A percentile compares a stretch with the other conserved stretches of the same genome.
phyloP scores from a whole-genome alignment of 371 early-diverging fungal genomes.

The Actinomortierella ambigua region DNA sequence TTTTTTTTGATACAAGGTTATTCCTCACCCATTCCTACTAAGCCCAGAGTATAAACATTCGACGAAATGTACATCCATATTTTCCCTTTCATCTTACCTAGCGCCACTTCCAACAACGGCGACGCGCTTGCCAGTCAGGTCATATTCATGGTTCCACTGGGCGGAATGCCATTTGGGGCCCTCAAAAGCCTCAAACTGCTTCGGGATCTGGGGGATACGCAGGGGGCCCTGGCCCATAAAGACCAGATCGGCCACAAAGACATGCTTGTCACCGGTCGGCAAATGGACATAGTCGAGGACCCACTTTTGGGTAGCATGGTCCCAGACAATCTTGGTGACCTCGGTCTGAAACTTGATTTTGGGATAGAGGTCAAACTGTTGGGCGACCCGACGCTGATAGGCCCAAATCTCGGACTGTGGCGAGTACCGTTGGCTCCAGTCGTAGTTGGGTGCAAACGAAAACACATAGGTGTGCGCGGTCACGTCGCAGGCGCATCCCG shows the following conservation, averaged over 20 bases:
- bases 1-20: conserved; percentile 54
- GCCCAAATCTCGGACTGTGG: conserved; percentile 54
- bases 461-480: conserved; percentile 57
- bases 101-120: conserved; percentile 61
- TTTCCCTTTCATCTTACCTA: conserved; percentile 50
- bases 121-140: conserved; percentile 55
- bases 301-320: conserved; percentile 53
- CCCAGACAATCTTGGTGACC: conserved; percentile 51
- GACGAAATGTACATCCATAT: too few relatives aligned
- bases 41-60: too few relatives aligned
- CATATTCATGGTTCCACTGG: conserved; percentile 52
- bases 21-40: too few relatives aligned
- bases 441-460: conserved; percentile 45
- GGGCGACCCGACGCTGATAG: conserved; percentile 55
- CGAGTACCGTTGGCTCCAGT: conserved; percentile 54
- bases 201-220: conserved; percentile 56
- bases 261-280: conserved; percentile 14
- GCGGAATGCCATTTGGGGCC: conserved; percentile 56
- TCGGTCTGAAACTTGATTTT: conserved; percentile 56
- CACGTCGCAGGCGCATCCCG: conserved; percentile 68
- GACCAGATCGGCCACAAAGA: conserved; percentile 30
- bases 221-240: conserved; percentile 54
- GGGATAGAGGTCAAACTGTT: conserved; percentile 53
- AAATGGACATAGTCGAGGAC: conserved; percentile 36
- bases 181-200: conserved; percentile 52